These are phyloP conservation scores for Penicillium thymicola DNA, from an alignment of 2,329 filamentous ascomycete genomes.

Conservation along the genomic window DNA sequence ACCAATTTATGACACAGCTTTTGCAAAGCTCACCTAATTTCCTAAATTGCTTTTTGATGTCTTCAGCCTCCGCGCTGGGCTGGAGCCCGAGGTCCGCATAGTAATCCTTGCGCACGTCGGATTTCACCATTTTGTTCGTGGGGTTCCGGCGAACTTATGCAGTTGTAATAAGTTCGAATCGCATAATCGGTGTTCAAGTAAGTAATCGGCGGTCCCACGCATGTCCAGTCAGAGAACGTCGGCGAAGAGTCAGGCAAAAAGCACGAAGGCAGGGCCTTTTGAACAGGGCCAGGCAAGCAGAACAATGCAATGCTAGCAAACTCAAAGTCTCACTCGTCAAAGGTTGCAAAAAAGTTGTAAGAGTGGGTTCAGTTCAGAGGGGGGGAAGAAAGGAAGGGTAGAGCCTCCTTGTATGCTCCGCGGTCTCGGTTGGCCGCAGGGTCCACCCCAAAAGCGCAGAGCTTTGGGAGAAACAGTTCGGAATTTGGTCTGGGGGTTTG, in stretches of 20 bases:
- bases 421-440: constrained; percentile 15
- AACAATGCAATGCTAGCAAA: neutral
- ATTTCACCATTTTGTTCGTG: constrained; percentile 60
- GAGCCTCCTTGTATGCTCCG: constrained; percentile 8
- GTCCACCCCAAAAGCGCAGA: constrained; percentile 10
- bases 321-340: neutral
- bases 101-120: constrained; percentile 69
- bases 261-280: neutral
- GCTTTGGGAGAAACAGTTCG: constrained; percentile 6
- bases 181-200: constrained; percentile 15
- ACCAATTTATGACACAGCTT: neutral
- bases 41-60: constrained; percentile 82
- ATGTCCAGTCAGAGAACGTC: constrained; percentile 16
- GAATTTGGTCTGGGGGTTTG: neutral
- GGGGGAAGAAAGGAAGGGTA: neutral
- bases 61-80: constrained; percentile 63
- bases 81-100: constrained; percentile 78
- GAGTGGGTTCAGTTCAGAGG: neutral
- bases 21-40: constrained; percentile 62
- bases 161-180: constrained; percentile 6
- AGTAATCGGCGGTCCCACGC: constrained; percentile 5
- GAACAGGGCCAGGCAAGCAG: neutral
- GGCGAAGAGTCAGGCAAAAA: neutral
- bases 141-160: constrained; percentile 9
- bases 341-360: neutral